phyloP scores from a whole-genome alignment of 805 yeast species.

The Candida ascalaphidarum region DNA sequence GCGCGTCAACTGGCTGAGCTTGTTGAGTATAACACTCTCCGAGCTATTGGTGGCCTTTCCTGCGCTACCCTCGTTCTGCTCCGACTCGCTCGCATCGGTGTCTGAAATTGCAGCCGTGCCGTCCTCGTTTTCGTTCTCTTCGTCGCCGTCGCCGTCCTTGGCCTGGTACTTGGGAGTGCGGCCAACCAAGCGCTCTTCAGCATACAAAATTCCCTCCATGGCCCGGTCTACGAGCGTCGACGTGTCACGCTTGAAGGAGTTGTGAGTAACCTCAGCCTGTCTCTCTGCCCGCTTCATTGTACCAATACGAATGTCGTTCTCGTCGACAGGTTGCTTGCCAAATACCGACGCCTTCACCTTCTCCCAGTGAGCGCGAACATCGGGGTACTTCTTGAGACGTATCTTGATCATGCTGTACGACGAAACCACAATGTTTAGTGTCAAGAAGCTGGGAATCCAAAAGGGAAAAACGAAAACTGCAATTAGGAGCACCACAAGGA shows the following conservation, averaged over 20 bases:
- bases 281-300: conserved; percentile 19
- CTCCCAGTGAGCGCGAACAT: conserved; percentile 22
- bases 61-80: conserved; percentile 4
- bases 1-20: conserved; percentile 3
- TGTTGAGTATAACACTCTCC: not conserved
- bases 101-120: conserved; percentile 5
- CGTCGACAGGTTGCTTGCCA: conserved; percentile 19
- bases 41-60: conserved; percentile 6
- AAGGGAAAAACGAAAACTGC: conserved; percentile 31
- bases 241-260: conserved; percentile 33
- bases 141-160: conserved; percentile 5
- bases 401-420: conserved; percentile 32
- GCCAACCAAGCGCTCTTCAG: conserved; percentile 20
- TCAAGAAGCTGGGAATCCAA: conserved; percentile 42
- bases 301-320: conserved; percentile 23
- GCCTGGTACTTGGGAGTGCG: conserved; percentile 3
- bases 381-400: conserved; percentile 14
- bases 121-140: conserved; percentile 7
- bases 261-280: conserved; percentile 15
- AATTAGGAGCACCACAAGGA: conserved; percentile 14
- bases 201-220: conserved; percentile 28
- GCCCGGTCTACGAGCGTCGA: conserved; percentile 27
- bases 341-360: conserved; percentile 23
- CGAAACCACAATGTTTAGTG: conserved; percentile 24
- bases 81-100: conserved; percentile 5